phyloP scores from a whole-genome alignment of 805 yeast genomes.

The Schizosaccharomyces japonicus region DNA sequence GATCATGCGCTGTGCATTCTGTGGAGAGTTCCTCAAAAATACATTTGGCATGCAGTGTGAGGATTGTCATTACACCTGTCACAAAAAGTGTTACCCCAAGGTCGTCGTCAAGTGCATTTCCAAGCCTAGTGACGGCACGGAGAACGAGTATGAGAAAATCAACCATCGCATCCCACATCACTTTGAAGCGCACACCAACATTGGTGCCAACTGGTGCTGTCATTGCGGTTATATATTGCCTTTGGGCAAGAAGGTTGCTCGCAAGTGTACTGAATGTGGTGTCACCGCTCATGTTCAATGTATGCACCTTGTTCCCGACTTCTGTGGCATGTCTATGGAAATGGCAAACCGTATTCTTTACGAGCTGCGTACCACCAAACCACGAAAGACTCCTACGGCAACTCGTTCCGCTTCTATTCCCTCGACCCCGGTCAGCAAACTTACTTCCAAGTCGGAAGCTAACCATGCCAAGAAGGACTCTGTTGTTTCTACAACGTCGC shows the following conservation, averaged over 20 bases:
- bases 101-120: conserved; percentile 63
- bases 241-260: conserved; percentile 76
- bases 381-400: conserved; percentile 13
- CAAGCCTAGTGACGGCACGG: conserved; percentile 39
- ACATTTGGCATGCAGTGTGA: conserved; percentile 61
- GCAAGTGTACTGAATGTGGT: conserved; percentile 71
- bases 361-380: conserved; percentile 56
- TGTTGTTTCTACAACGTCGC: too few species aligned
- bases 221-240: conserved; percentile 95
- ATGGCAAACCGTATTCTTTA: conserved; percentile 73
- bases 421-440: neutral
- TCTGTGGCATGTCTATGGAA: conserved; percentile 96
- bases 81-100: conserved; percentile 52
- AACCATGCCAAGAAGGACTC: too few species aligned
- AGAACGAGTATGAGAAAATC: conserved; percentile 53
- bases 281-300: conserved; percentile 84
- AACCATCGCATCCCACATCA: conserved; percentile 95
- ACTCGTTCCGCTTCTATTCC: conserved; percentile 5
- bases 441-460: conserved; percentile 7
- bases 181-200: conserved; percentile 72
- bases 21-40: conserved; percentile 78
- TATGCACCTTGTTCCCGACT: conserved; percentile 86
- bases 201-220: conserved; percentile 97
- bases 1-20: conserved; percentile 89
- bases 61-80: conserved; percentile 57